Conservation (phyloP, 2,329 filamentous ascomycete species). For the Chaetomium olivaceum region DNA sequence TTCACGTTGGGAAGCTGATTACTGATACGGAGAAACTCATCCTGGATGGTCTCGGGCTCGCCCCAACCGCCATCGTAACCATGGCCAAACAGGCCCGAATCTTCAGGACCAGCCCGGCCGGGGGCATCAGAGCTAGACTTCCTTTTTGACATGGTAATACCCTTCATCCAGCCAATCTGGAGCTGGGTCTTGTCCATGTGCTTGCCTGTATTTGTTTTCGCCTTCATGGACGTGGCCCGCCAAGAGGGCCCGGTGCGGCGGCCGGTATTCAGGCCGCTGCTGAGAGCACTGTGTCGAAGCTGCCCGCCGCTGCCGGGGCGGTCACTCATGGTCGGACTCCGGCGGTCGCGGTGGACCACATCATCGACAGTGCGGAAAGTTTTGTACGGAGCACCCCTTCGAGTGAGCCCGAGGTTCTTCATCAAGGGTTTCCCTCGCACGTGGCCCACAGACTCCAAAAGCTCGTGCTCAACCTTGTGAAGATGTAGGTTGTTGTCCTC, state of each 20-base stretch:
- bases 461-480: constrained; percentile 67
- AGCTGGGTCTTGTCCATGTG: constrained; percentile 51
- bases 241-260: constrained; percentile 46
- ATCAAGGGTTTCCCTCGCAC: constrained; percentile 66
- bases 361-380: constrained; percentile 77
- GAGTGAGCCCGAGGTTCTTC: constrained; percentile 69
- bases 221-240: constrained; percentile 61
- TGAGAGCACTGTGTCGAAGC: constrained; percentile 44
- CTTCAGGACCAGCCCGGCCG: constrained; percentile 53
- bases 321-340: constrained; percentile 62
- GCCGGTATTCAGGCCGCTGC: constrained; percentile 42
- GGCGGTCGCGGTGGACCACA: constrained; percentile 57
- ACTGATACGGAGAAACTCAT: constrained; percentile 64
- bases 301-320: constrained; percentile 49
- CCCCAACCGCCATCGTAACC: constrained; percentile 59
- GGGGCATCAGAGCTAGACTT: constrained; percentile 49
- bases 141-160: constrained; percentile 63
- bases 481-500: constrained; percentile 80
- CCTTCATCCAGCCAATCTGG: constrained; percentile 70
- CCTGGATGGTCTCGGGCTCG: constrained; percentile 62
- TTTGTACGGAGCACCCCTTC: constrained; percentile 82
- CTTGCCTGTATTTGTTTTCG: constrained; percentile 47
- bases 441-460: constrained; percentile 70
- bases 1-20: constrained; percentile 63
- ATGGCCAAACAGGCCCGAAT: constrained; percentile 53